A percentile compares a stretch with the other conserved stretches of the same genome.
Evolutionary conservation across 805 yeast species (phyloP).

Genomic region (Wickerhamiella alocasiicola): DNA sequence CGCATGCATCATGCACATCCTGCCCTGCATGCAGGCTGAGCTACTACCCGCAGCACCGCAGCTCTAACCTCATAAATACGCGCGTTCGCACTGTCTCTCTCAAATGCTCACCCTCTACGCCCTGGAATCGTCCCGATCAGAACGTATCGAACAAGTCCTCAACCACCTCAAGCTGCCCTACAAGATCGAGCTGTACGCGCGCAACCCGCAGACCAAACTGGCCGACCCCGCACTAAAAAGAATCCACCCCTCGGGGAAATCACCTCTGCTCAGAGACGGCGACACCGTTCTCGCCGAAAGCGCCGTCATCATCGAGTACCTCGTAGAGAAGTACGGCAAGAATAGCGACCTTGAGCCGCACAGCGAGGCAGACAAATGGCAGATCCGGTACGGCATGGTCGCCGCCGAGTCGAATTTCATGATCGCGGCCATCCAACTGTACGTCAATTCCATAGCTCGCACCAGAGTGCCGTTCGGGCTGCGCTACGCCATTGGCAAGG

Average conservation of each 20-base stretch:
- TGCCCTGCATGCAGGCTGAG: too few species aligned
- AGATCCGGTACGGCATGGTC: constrained; percentile 39
- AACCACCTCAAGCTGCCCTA: constrained; percentile 46
- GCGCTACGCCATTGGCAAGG: constrained; percentile 27
- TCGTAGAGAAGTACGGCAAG: constrained; percentile 39
- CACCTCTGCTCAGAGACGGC: constrained; percentile 42
- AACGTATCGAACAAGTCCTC: constrained; percentile 47
- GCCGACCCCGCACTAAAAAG: constrained; percentile 39
- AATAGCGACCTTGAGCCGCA: constrained; percentile 29
- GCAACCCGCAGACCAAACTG: constrained; percentile 36
- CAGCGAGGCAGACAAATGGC: constrained; percentile 30
- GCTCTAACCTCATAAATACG: too few species aligned
- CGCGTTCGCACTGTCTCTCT: too few species aligned
- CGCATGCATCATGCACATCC: too few species aligned
- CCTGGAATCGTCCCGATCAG: constrained; percentile 47
- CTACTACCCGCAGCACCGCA: too few species aligned
- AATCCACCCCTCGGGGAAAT: constrained; percentile 50
- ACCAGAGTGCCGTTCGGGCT: constrained; percentile 6
- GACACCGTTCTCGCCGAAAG: constrained; percentile 40
- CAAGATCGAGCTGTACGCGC: constrained; percentile 38
- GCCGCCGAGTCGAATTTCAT: constrained; percentile 50
- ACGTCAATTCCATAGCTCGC: constrained; percentile 26
- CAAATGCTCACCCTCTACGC: constrained; percentile 21
- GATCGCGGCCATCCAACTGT: constrained; percentile 32
- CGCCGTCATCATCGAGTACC: constrained; percentile 44